Base-by-base conservation (phyloP, 2,329 filamentous ascomycete species). In the Phialemonium atrogriseum region DNA sequence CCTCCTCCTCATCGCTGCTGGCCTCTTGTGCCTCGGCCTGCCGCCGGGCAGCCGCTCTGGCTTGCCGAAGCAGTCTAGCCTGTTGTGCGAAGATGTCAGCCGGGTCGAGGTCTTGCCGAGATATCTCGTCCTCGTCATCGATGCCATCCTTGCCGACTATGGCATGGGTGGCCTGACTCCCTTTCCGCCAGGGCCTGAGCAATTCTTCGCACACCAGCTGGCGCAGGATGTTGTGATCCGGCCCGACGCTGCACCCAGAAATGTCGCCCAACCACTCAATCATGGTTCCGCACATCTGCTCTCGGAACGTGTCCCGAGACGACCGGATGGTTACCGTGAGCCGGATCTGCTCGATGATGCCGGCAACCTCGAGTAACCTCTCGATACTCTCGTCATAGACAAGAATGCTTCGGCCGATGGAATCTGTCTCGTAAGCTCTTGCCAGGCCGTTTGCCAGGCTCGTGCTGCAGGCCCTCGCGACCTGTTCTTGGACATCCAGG, bases 221-320 rank as follows among this genome's bases (percentile, higher is more conserved):
- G 22, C 87, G 75, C 25, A 98, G 64, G 12, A 96, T 77, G 37
- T 84, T 69, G 39, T 78, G 74, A 49, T 98, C 86, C 19, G 76
- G 67, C 2, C 85, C 86, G 27, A 94, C 83, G 32, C 77, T 82
- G 56, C 88, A 95, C 18, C 87, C 87, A 7, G 87, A 76, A 47
- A 98, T 93, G 55, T 98, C 93, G 32, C 80, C 73, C 13, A 98
- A 70, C 93, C 93, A 98, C 47, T 95, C 88, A 33, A 98, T 82
- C 39, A 98, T 89, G 11, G 87, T 86, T n/a, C 84, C 87, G 47
- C 88, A 95, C 93, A 98, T 98, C 54, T 96, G 84, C 54, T 98
- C 91, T 37, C 91, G 75, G 60, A 96, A 98, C 0, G 87, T 96
- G 58, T 98, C 91, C 45, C 93, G 75, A 5, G 91, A 78, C 8